Evolutionary conservation across 2,329 filamentous ascomycete species (phyloP), one percentile per base, ranked within the genome.

Genomic region (Hortaea sp.): DNA sequence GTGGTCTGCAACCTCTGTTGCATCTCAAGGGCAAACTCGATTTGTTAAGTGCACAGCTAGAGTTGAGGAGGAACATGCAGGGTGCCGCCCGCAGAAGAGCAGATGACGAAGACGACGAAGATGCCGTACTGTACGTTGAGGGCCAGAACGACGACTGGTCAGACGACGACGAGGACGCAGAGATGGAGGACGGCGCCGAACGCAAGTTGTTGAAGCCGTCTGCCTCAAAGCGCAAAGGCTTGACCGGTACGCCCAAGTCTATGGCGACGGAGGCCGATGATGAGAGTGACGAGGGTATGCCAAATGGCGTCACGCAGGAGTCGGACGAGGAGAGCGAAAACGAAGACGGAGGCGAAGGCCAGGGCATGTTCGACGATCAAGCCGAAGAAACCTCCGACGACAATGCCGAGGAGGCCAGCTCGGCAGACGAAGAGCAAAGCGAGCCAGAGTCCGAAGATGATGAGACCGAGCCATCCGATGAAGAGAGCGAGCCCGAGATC

Each of bases 1-100:
- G 82, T 53, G 88, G 87, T 11, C 74, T 97, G 27, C 81, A 85
- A 51, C 87, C 85, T 53, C 72, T 98, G 40, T 73, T 98, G 32
- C 79, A 89, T 13, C 76, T 98, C 49, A 95, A 95, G 71, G 92
- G 92, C 27, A 95, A 95, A 67, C 75, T 98, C 30, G 90, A 97
- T 62, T 87, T 98, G 79, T 75, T 97, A 42, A 85, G 92, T 59
- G 83, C 87, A 5, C 92, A 98, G 68, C 82, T 97, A 65, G 80
- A 86, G 57, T 70, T 95, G 57, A 76, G 92, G 42, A 80, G 79
- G 58, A 78, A 76, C 50, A 79, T 88, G 66, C 79, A 84, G 58
- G 57, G 55, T 13, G 50, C 52, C 40, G 51, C 57, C 11, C 74
- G 69, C 42, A 70, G 71, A 41, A 69, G 72, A 12, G 72, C 71